phyloP scores from a whole-genome alignment of 2,329 filamentous ascomycete species.

The Alternaria rosae region DNA sequence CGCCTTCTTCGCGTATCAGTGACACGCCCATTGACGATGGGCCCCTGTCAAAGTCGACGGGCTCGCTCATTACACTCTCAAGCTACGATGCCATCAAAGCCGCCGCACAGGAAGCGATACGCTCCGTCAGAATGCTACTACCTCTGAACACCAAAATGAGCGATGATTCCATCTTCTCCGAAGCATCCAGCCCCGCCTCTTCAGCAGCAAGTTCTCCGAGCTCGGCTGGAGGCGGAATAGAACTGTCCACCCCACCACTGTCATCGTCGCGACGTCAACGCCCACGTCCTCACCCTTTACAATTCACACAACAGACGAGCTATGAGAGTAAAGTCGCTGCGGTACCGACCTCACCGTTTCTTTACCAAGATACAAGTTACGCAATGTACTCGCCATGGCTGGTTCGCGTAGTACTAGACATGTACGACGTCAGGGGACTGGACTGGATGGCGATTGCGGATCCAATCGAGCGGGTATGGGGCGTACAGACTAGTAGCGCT shows the following conservation, averaged over 20 bases:
- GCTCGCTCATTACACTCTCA: constrained; percentile 29
- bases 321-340: constrained; percentile 4
- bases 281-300: constrained; percentile 21
- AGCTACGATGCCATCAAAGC: constrained; percentile 32
- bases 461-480: constrained; percentile 44
- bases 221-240: constrained; percentile 20
- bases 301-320: constrained; percentile 14
- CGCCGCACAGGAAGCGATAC: constrained; percentile 20
- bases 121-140: constrained; percentile 20
- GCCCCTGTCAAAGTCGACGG: constrained; percentile 47
- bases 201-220: constrained; percentile 37
- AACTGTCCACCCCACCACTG: constrained; percentile 11
- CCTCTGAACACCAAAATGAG: constrained; percentile 44
- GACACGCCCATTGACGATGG: constrained; percentile 43
- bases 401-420: constrained; percentile 46
- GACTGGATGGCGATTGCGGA: constrained; percentile 50
- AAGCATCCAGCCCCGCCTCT: constrained; percentile 26
- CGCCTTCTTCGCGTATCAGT: constrained; percentile 39
- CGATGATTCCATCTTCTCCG: constrained; percentile 40
- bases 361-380: constrained; percentile 39
- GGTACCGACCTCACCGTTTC: constrained; percentile 27
- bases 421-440: constrained; percentile 45
- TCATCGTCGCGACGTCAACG: not conserved
- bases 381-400: constrained; percentile 48
- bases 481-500: constrained; percentile 42